Base-by-base conservation (phyloP, 768 basidiomycete species). In the Dendrothele bispora region DNA sequence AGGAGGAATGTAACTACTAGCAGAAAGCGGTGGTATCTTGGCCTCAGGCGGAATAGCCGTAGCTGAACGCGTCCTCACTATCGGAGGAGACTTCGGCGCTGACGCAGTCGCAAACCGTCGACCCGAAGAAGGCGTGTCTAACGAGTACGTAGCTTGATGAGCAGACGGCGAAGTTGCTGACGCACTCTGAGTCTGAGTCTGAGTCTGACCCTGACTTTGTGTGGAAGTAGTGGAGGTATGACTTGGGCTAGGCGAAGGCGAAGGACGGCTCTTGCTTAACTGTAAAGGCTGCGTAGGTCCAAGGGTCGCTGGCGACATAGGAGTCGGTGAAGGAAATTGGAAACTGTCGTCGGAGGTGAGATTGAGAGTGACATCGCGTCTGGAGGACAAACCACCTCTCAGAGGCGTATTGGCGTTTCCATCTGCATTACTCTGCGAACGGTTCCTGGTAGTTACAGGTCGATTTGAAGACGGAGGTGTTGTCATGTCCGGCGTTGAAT, bases 131-230 rank as follows among this genome's bases (percentile, higher is more conserved):
- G 72, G 61, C 0, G 66, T 71, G 57, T 84, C 83, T 18, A 84
- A 62, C 0, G 83, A 84, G 54, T 72, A 73, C 12, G 81, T 79
- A 29, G 80, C 73, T 51, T 77, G 83, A 60, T 81, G 82, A n/a
- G 68, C 55, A 45, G 55, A 65, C 17, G 68, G 63, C 5, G 68
- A 67, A 2, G 53, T 34, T n/a, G 35, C 21, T 24, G 36, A 27
- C 14, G 34, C 30, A 5, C 8, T 8, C 21, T 18, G 35, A 25
- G 17, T 46, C 1, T 17, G 25, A 21, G 21, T 27, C 4, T 32
- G 35, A n/a, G 43, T 27, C 6, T 17, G 35, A 27, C n/a, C 45
- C 12, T 26, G 3, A 34, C 51, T 48, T 15, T 54, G 53, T 27
- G 11, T 17, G n/a, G n/a, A n/a, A n/a, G n/a, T n/a, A 15, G 60